phyloP scores from a whole-genome alignment of 768 basidiomycete species.

The Cystofilobasidium ferigula region DNA sequence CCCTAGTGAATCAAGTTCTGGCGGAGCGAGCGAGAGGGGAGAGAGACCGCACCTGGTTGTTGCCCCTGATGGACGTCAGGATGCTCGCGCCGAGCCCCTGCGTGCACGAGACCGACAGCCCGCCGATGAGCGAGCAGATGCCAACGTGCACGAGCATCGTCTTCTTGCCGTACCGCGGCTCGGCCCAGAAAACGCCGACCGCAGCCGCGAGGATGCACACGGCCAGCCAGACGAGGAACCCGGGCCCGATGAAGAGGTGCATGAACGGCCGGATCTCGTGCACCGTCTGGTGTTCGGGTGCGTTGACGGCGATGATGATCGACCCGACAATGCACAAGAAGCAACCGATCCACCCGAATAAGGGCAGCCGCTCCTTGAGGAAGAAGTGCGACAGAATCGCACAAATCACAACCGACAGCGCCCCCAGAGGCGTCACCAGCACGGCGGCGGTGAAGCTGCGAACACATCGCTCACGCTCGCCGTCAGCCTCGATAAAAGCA shows the following conservation, averaged over 20 bases:
- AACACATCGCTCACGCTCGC: too few relatives aligned
- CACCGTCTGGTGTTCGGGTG: constrained; percentile 36
- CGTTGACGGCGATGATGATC: constrained; percentile 49
- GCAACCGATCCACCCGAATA: constrained; percentile 97
- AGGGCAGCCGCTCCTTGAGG: constrained; percentile 80
- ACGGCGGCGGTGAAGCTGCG: constrained; percentile 45
- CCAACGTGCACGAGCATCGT: constrained; percentile 48
- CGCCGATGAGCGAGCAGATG: constrained; percentile 94
- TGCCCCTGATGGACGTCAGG: constrained; percentile 49
- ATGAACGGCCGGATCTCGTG: constrained; percentile 32
- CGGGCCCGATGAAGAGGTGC: constrained; percentile 27
- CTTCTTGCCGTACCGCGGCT: constrained; percentile 22
- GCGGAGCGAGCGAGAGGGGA: neutral
- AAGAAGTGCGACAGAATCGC: constrained; percentile 40
- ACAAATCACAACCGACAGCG: constrained; percentile 84
- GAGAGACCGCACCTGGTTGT: constrained; percentile 44
- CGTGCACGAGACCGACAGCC: constrained; percentile 54
- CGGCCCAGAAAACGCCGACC: constrained; percentile 19
- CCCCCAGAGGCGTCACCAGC: constrained; percentile 79
- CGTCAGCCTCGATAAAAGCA: too few relatives aligned
- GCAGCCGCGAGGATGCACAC: constrained; percentile 5
- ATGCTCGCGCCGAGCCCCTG: constrained; percentile 88
- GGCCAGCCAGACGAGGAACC: constrained; percentile 21
- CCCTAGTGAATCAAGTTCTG: too few relatives aligned
- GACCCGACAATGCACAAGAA: constrained; percentile 66